These are phyloP conservation scores for Lactarius akahatsu DNA, from an alignment of 768 basidiomycete genomes.

Conservation along the genomic window DNA sequence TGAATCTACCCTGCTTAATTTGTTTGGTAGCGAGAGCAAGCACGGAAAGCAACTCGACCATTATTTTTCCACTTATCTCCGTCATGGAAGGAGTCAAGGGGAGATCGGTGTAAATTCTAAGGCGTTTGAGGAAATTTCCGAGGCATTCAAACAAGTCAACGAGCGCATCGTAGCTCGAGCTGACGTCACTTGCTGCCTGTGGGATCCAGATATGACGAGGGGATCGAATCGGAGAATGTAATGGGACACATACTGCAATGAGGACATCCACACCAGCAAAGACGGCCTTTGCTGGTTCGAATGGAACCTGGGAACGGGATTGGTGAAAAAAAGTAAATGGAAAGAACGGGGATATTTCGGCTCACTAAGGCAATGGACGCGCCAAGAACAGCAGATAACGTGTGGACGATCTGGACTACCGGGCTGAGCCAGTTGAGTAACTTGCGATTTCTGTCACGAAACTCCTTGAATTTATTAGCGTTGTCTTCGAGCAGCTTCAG, in stretches of 20 bases:
- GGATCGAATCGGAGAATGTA: not conserved
- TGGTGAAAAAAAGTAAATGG: too few species aligned
- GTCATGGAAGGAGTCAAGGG: too few species aligned
- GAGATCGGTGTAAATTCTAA: too few species aligned
- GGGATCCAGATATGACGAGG: too few species aligned
- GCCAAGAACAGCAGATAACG: not conserved
- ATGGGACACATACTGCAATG: not conserved
- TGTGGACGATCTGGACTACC: not conserved
- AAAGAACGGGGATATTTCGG: not conserved
- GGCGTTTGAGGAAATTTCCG: too few species aligned
- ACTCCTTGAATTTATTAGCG: not conserved
- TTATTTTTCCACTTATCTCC: too few species aligned
- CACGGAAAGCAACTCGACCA: too few species aligned
- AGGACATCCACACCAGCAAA: constrained; percentile 3
- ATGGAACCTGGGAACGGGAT: not conserved
- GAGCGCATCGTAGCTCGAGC: too few species aligned
- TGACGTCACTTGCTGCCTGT: too few species aligned
- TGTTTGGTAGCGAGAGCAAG: too few species aligned
- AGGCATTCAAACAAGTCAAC: too few species aligned
- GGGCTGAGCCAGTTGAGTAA: not conserved
- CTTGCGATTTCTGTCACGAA: not conserved
- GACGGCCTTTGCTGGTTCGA: constrained; percentile 6
- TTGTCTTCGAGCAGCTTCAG: not conserved
- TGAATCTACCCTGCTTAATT: too few species aligned
- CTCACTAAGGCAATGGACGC: constrained; percentile 1